Conservation (phyloP, 768 basidiomycete species). For the Cantharellus cinnabarinus region DNA sequence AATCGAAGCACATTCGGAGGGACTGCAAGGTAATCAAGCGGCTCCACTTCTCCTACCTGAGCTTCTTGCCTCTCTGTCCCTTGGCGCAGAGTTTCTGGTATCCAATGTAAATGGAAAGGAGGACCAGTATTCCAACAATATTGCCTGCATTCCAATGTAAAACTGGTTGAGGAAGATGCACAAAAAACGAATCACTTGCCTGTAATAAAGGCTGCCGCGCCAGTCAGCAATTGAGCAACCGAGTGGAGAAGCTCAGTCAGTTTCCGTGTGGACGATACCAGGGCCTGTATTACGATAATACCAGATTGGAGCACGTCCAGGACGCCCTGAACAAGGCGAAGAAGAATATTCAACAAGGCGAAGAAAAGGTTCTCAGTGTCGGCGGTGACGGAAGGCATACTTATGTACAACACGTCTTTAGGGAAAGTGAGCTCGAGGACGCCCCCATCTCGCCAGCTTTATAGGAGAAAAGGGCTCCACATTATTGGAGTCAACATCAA, state of each 20-base stretch:
- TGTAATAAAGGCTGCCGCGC: not conserved
- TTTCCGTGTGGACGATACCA: not conserved
- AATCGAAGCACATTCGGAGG: too few relatives aligned
- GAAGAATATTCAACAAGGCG: not conserved
- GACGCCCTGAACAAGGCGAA: not conserved
- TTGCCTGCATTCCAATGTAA: not conserved
- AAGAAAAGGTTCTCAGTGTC: not conserved
- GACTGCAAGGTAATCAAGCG: too few relatives aligned
- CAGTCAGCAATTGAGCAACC: not conserved
- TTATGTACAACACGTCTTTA: not conserved
- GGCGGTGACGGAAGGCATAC: not conserved
- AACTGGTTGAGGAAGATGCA: not conserved
- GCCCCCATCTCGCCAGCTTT: too few relatives aligned
- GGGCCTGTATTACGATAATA: not conserved
- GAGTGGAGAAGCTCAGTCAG: not conserved
- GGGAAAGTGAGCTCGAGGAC: too few relatives aligned
- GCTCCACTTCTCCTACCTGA: not conserved
- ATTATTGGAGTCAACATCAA: too few relatives aligned
- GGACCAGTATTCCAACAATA: not conserved
- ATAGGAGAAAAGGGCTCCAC: too few relatives aligned
- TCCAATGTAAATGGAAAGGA: not conserved
- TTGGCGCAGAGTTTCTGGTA: not conserved
- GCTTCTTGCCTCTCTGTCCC: not conserved
- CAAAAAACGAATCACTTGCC: not conserved
- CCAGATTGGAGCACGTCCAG: not conserved